phyloP scores from a whole-genome alignment of 2,329 filamentous ascomycete species.

The Diaporthe sp. region DNA sequence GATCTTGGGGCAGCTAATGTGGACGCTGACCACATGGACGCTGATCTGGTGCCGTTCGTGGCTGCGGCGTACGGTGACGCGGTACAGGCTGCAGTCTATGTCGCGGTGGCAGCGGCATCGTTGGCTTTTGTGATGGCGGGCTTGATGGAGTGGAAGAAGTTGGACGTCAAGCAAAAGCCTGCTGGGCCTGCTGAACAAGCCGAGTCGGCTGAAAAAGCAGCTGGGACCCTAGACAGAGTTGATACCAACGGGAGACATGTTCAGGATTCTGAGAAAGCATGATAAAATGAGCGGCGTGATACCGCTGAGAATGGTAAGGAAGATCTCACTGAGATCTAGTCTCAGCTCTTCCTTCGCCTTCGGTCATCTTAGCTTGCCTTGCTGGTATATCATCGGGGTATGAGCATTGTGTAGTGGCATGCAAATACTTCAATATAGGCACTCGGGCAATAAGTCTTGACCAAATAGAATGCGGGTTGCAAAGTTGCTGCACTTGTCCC shows the following conservation, averaged over 20 bases:
- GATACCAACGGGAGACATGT: too few relatives aligned
- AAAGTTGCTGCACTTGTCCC: too few relatives aligned
- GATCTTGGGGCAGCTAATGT: constrained; percentile 4
- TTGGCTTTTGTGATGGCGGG: neutral
- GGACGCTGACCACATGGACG: neutral
- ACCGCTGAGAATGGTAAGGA: neutral
- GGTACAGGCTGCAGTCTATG: neutral
- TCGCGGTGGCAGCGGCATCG: neutral
- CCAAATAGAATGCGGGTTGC: too few relatives aligned
- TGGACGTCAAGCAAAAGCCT: neutral
- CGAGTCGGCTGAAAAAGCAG: neutral
- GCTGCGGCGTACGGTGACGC: neutral
- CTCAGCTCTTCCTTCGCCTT: neutral
- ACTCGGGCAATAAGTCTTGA: too few relatives aligned
- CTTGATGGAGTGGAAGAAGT: constrained; percentile 20
- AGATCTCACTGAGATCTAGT: neutral
- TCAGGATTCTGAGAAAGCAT: neutral
- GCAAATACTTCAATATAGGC: too few relatives aligned
- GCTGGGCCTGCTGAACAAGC: neutral
- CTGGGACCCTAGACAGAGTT: too few relatives aligned
- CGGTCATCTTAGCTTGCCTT: too few relatives aligned
- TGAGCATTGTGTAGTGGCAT: neutral
- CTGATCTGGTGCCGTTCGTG: neutral
- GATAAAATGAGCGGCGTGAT: neutral
- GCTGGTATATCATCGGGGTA: too few relatives aligned